Conservation (phyloP, 2,329 filamentous ascomycete species). For the Verticillium klebahnii region DNA sequence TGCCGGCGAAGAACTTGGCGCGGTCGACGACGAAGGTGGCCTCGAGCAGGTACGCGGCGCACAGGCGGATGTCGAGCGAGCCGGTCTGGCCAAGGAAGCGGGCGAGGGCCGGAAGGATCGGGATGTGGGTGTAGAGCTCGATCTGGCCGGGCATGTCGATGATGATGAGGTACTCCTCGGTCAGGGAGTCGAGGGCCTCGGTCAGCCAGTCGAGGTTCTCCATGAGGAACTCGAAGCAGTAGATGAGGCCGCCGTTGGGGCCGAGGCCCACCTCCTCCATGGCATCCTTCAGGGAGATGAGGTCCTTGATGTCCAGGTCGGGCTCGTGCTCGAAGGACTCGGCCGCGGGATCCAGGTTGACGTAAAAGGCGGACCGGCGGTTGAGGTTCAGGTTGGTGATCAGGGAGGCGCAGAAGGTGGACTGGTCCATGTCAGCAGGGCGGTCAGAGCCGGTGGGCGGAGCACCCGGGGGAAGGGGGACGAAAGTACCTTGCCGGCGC, state of each 20-base stretch:
- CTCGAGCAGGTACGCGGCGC: conserved; percentile 91
- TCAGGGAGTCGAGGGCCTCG: conserved; percentile 76
- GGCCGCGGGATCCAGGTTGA: conserved; percentile 96
- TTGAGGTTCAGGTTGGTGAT: conserved; percentile 90
- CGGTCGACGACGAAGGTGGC: conserved; percentile 93
- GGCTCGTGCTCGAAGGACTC: conserved; percentile 88
- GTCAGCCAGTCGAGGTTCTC: conserved; percentile 92
- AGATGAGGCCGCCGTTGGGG: conserved; percentile 89
- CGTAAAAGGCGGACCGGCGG: conserved; percentile 92
- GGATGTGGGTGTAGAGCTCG: conserved; percentile 96
- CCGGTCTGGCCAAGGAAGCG: conserved; percentile 76
- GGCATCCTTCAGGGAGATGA: conserved; percentile 89
- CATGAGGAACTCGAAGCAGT: conserved; percentile 94
- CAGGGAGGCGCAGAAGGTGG: conserved; percentile 89
- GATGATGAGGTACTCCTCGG: conserved; percentile 94
- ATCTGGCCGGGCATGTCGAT: conserved; percentile 99
- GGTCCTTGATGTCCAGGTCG: conserved; percentile 91
- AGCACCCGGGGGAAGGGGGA: background rate
- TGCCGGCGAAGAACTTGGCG: conserved; percentile 96
- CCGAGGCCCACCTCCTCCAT: conserved; percentile 93
- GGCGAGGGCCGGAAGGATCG: conserved; percentile 80
- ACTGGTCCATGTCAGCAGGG: conserved; percentile 38
- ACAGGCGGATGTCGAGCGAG: conserved; percentile 82
- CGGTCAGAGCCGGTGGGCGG: background rate
- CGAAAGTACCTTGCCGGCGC: conserved; percentile 73